phyloP scores from a whole-genome alignment of 164 flowering plant species.

The Pachysandra terminalis region DNA sequence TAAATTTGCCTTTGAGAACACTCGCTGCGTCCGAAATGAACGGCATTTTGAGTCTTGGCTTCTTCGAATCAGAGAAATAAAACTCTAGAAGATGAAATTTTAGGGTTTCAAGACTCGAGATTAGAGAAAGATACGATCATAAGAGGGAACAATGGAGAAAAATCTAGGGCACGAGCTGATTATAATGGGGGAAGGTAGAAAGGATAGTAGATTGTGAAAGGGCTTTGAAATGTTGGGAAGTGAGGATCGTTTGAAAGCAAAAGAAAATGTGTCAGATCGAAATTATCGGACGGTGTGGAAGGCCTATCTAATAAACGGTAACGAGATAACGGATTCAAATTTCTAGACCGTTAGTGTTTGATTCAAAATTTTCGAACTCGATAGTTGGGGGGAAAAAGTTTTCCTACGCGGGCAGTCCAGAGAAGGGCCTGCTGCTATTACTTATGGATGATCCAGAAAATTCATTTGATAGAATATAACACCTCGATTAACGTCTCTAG shows the following conservation, averaged over 20 bases:
- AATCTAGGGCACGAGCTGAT: background rate
- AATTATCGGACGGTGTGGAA: constrained; percentile 19
- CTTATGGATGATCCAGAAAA: no score
- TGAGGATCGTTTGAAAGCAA: background rate
- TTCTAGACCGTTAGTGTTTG: constrained; percentile 44
- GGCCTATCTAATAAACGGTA: constrained; percentile 20
- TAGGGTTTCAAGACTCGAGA: background rate
- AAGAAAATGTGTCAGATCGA: background rate
- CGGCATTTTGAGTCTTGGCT: constrained; percentile 37
- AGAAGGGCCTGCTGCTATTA: no score
- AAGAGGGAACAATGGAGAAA: constrained; percentile 2
- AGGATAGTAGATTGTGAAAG: background rate
- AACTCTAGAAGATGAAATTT: background rate
- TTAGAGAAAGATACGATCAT: background rate
- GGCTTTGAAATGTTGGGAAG: background rate
- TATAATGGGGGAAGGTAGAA: background rate
- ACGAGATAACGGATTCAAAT: constrained; percentile 24
- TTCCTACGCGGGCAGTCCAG: no score
- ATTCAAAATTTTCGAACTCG: no score
- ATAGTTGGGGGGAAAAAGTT: no score
- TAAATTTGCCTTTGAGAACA: constrained; percentile 56
- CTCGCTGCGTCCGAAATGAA: constrained; percentile 64
- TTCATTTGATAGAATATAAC: no score
- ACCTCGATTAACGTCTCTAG: no score
- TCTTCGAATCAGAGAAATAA: background rate